phyloP scores from a whole-genome alignment of 2,329 filamentous ascomycete genomes.

The Phialemoniopsis sp. region DNA sequence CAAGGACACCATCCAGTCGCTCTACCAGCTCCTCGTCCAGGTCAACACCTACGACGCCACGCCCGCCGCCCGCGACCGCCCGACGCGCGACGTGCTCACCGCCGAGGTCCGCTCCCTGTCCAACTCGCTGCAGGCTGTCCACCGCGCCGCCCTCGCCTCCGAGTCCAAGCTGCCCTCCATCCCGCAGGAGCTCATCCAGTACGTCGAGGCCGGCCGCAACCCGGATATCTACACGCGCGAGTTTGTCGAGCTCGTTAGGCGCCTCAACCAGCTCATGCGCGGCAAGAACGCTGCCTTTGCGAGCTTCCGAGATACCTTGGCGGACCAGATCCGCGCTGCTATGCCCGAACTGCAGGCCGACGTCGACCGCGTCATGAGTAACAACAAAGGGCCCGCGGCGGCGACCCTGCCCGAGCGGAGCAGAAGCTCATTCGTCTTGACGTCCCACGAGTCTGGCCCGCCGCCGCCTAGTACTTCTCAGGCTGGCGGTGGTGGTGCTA shows the following conservation, averaged over 20 bases:
- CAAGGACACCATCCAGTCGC: slow-evolving; percentile 59
- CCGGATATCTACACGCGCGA: slow-evolving; percentile 72
- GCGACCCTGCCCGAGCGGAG: too few species aligned
- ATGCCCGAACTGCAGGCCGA: slow-evolving; percentile 57
- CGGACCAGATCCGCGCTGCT: slow-evolving; percentile 50
- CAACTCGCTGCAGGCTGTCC: slow-evolving; percentile 30
- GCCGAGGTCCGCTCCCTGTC: slow-evolving; percentile 43
- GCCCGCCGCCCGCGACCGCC: slow-evolving; percentile 23
- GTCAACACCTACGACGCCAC: slow-evolving; percentile 55
- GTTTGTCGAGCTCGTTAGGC: slow-evolving; percentile 65
- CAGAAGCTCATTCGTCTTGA: too few species aligned
- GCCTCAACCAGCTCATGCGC: slow-evolving; percentile 62
- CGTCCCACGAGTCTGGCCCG: too few species aligned
- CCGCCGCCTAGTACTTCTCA: too few species aligned
- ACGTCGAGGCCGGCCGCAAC: slow-evolving; percentile 68
- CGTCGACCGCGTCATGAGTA: slow-evolving; percentile 39
- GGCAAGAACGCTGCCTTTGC: slow-evolving; percentile 61
- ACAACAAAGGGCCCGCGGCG: background rate
- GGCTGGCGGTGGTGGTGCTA: too few species aligned
- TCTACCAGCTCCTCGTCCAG: slow-evolving; percentile 62
- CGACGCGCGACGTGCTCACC: slow-evolving; percentile 52
- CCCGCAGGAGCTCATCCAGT: slow-evolving; percentile 60
- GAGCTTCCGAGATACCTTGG: slow-evolving; percentile 58
- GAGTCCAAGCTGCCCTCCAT: slow-evolving; percentile 39
- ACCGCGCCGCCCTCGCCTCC: slow-evolving; percentile 34